Conservation (phyloP, 116 monocot genomes). For the Trichopus zeylanicus region DNA sequence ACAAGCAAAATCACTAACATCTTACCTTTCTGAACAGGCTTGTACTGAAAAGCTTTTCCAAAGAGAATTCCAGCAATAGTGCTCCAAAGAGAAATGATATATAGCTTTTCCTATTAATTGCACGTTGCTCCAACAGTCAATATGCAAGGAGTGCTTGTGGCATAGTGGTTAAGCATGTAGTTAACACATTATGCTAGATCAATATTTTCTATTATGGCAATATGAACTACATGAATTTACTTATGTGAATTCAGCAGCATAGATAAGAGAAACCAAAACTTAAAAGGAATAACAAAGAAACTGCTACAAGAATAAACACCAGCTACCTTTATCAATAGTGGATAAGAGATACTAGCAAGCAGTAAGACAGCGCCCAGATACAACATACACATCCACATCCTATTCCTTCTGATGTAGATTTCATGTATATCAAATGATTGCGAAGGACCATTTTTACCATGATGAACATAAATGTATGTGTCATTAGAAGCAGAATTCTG, state of each 20-base stretch:
- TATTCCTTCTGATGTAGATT: slow-evolving; percentile 26
- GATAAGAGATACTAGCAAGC: slow-evolving; percentile 9
- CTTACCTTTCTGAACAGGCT: slow-evolving; percentile 24
- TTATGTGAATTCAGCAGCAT: background rate
- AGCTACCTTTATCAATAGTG: slow-evolving; percentile 23
- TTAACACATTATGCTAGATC: no score
- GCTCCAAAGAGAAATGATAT: slow-evolving; percentile 11
- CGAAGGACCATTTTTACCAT: background rate
- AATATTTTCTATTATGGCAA: no score
- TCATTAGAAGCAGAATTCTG: background rate
- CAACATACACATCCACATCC: slow-evolving; percentile 3
- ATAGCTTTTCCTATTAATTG: slow-evolving; percentile 6
- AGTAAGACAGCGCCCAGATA: slow-evolving; percentile 15
- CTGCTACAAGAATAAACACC: background rate
- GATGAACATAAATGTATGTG: slow-evolving; percentile 24
- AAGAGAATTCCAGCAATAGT: slow-evolving; percentile 7
- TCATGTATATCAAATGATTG: slow-evolving; percentile 41
- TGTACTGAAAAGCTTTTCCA: slow-evolving; percentile 13
- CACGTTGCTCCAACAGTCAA: background rate
- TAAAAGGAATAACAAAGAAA: background rate
- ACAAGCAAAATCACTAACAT: background rate
- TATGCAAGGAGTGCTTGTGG: background rate
- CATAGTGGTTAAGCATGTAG: background rate
- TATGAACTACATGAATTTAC: background rate
- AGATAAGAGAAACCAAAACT: background rate